Evolutionary conservation across 305 asterid species (phyloP).

Genomic region (Ilex paraguariensis): DNA sequence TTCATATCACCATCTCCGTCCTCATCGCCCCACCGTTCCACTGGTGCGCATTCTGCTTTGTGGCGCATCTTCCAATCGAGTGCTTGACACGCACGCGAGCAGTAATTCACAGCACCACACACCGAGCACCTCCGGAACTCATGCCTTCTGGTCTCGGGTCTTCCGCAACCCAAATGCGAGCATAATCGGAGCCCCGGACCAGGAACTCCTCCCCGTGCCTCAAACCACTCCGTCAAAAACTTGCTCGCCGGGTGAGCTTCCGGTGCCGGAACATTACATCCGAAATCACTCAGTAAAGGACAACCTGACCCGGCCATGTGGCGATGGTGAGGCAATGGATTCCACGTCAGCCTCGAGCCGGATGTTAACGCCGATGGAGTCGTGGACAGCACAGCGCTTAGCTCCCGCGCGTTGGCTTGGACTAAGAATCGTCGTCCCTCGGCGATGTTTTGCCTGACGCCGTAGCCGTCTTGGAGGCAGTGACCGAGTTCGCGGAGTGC

Average conservation of each 20-base stretch:
- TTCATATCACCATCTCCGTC: constrained; percentile 40
- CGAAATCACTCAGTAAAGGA: constrained; percentile 76
- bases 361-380: constrained; percentile 43
- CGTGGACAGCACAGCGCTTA: constrained; percentile 49
- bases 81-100: constrained; percentile 98
- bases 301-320: constrained; percentile 46
- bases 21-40: constrained; percentile 50
- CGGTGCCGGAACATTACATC: constrained; percentile 77
- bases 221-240: constrained; percentile 74
- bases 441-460: constrained; percentile 59
- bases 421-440: constrained; percentile 77
- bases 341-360: constrained; percentile 52
- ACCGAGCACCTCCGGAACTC: constrained; percentile 91
- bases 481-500: constrained; percentile 93
- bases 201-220: constrained; percentile 22
- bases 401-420: constrained; percentile 91
- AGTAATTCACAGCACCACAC: constrained; percentile 85
- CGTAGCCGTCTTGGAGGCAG: constrained; percentile 92
- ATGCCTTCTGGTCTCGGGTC: constrained; percentile 80
- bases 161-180: constrained; percentile 83
- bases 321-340: constrained; percentile 35
- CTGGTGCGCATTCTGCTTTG: constrained; percentile 70
- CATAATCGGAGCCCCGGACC: constrained; percentile 73
- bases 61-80: constrained; percentile 96
- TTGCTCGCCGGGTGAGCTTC: constrained; percentile 69